Evolutionary conservation across 345 rosid genomes (phyloP).

Genomic region (Populus euphratica): DNA sequence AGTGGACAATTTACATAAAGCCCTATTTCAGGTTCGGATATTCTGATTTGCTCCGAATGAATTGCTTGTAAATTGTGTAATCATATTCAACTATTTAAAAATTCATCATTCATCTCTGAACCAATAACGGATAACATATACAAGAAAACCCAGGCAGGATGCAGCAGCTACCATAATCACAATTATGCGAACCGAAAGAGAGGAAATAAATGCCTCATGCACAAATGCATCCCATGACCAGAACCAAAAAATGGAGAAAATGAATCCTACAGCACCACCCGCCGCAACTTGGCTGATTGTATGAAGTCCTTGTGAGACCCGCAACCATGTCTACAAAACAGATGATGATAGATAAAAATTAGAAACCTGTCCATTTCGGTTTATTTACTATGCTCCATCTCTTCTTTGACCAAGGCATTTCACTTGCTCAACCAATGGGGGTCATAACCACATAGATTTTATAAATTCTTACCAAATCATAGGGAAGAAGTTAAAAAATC

Average conservation of each 20-base stretch:
- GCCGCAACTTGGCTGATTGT: conserved; percentile 63
- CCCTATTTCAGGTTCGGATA: neutral
- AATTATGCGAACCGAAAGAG: conserved; percentile 35
- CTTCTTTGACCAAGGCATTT: neutral
- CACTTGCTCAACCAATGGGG: too few relatives aligned
- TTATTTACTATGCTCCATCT: neutral
- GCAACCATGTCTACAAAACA: conserved; percentile 61
- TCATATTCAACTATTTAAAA: neutral
- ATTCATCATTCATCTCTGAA: conserved; percentile 42
- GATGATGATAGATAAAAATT: conserved; percentile 2
- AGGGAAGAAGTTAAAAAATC: too few relatives aligned
- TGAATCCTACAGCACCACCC: conserved; percentile 55
- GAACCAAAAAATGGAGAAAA: conserved; percentile 57
- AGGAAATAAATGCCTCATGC: conserved; percentile 47
- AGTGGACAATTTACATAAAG: neutral
- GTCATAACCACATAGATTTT: too few relatives aligned
- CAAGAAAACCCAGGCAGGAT: conserved; percentile 43
- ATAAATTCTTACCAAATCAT: too few relatives aligned
- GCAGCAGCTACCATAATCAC: conserved; percentile 43
- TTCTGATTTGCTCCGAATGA: neutral
- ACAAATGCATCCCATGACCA: conserved; percentile 48
- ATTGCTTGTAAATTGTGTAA: neutral
- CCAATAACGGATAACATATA: conserved; percentile 47
- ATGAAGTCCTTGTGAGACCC: conserved; percentile 70
- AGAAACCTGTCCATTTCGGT: neutral